phyloP scores from a whole-genome alignment of 768 basidiomycete species.

The Cystofilobasidium macerans region DNA sequence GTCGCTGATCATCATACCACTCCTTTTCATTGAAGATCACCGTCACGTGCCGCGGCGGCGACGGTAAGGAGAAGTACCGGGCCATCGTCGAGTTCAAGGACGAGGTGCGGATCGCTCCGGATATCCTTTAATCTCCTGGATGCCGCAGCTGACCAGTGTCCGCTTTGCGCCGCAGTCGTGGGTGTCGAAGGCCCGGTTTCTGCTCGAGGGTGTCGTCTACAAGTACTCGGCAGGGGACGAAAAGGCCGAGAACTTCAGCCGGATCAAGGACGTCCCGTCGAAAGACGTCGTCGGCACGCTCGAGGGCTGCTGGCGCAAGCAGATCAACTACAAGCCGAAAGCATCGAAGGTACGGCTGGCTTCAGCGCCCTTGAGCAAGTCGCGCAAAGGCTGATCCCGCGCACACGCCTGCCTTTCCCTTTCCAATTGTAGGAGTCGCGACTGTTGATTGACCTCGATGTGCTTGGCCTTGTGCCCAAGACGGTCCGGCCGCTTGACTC shows the following conservation, averaged over 20 bases:
- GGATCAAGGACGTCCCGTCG: slow-evolving; percentile 76
- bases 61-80: slow-evolving; percentile 51
- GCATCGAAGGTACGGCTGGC: slow-evolving; percentile 38
- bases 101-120: too few relatives aligned
- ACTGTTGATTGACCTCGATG: slow-evolving; percentile 64
- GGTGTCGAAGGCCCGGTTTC: slow-evolving; percentile 76
- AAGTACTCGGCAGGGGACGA: slow-evolving; percentile 56
- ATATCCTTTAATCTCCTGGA: too few relatives aligned
- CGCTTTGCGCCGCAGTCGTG: slow-evolving; percentile 51
- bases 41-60: slow-evolving; percentile 66
- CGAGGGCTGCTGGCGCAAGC: slow-evolving; percentile 78
- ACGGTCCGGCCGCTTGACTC: slow-evolving; percentile 64
- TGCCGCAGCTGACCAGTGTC: too few relatives aligned
- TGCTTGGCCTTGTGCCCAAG: slow-evolving; percentile 66
- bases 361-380: neutral
- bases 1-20: slow-evolving; percentile 24
- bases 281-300: slow-evolving; percentile 65
- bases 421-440: slow-evolving; percentile 46
- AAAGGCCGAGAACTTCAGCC: slow-evolving; percentile 38
- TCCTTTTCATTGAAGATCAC: slow-evolving; percentile 41
- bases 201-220: slow-evolving; percentile 81
- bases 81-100: slow-evolving; percentile 91
- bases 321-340: slow-evolving; percentile 60
- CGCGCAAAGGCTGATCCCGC: neutral
- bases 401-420: neutral